Base-by-base conservation (phyloP, 2,329 filamentous ascomycete genomes). In the Acrocalymma vagum region DNA sequence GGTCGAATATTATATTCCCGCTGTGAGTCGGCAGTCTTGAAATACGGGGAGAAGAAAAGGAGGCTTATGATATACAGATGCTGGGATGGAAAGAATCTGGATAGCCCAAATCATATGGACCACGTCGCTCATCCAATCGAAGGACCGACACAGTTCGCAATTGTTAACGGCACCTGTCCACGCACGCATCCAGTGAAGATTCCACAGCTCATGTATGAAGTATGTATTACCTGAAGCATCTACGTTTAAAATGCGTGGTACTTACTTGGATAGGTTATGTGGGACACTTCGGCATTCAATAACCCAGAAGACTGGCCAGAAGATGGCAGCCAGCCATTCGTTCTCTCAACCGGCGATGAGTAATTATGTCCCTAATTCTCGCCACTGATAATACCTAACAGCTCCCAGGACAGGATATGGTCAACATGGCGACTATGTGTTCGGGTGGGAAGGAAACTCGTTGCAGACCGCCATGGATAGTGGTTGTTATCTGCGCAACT, bases 221-320 rank as follows among this genome's bases (percentile, higher is more conserved):
- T 72, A 42, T 5, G 27, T 40, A 2, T 88, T 28, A 81, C 85
- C 22, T 76, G 80, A 42, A 82, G 88, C 47, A 72, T 88, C 7
- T 25, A 85, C 86, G 71, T 87, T 89, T 70, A 86, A 86, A 2
- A 87, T 84, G 4, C 89, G 86, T 75, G 88, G 87, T 78, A 79
- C 88, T 70, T 85, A 85, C 15, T 65, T 70, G 13, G 6, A 20
- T 31, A 51, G 47, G 72, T 72, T 2, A 65, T 74, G 45, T 74
- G 71, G 70, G 68, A 74, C 51, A 75, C 53, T 3, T 45, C 36
- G 11, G 14, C 33, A 17, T 58, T 58, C 40, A 58, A 57, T 36
- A 38, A 55, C 23, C 30, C 16, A 23, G 44, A 33, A 15, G 39
- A 45, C 8, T 53, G 50, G 50, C 50, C 50, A 8, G 34, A 38